A percentile compares a stretch with the other conserved stretches of the same genome.
Evolutionary conservation across 345 rosid species (phyloP).

Genomic region (Erysimum cheiranthoides): DNA sequence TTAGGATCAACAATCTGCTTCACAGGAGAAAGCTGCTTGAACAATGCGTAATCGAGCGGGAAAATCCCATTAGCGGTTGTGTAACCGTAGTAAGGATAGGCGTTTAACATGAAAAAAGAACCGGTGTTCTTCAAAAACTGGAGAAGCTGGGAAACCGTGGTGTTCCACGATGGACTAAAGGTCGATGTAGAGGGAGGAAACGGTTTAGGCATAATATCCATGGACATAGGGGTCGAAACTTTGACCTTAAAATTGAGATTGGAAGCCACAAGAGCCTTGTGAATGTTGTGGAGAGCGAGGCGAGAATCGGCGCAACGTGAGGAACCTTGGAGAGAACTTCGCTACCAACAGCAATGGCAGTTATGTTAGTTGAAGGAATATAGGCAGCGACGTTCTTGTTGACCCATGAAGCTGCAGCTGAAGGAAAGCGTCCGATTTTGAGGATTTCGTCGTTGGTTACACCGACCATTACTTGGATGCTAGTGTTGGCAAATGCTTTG

Average conservation of each 20-base stretch:
- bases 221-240: conserved; percentile 84
- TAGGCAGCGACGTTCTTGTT: conserved; percentile 81
- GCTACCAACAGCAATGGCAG: conserved; percentile 94
- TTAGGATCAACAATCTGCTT: conserved; percentile 99
- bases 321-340: conserved; percentile 85
- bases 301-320: conserved; percentile 72
- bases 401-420: conserved; percentile 88
- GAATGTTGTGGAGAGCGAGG: conserved; percentile 87
- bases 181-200: conserved; percentile 94
- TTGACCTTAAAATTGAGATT: conserved; percentile 76
- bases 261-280: conserved; percentile 86
- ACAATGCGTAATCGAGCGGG: conserved; percentile 89
- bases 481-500: conserved; percentile 80
- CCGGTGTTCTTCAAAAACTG: conserved; percentile 89
- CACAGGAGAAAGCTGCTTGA: conserved; percentile 68
- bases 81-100: conserved; percentile 94
- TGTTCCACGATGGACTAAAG: conserved; percentile 78
- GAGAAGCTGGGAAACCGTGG: conserved; percentile 79
- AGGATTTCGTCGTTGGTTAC: conserved; percentile 80
- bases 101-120: conserved; percentile 89
- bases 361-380: conserved; percentile 85
- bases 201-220: conserved; percentile 82
- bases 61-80: conserved; percentile 80
- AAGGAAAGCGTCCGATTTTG: conserved; percentile 76
- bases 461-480: conserved; percentile 85